phyloP scores from a whole-genome alignment of 208 protist species.

The Acanthamoeba sp. region DNA sequence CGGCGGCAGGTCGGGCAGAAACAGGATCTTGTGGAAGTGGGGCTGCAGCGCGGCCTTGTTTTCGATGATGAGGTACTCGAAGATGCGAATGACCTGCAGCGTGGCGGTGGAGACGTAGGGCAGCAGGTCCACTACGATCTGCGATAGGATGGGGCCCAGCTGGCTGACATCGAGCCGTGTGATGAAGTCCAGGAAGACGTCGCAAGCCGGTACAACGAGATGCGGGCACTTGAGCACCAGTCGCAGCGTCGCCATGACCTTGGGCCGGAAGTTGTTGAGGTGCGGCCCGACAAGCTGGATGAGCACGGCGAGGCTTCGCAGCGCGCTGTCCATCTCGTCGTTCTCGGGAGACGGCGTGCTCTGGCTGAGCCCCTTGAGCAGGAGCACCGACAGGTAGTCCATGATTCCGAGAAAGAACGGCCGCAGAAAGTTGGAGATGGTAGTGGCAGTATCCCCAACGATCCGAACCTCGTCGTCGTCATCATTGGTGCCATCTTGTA shows the following conservation, averaged over 20 bases:
- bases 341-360: neutral
- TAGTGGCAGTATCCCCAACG: neutral
- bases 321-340: slow-evolving; percentile 72
- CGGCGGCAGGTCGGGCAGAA: slow-evolving; percentile 73
- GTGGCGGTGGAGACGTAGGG: neutral
- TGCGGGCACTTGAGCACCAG: slow-evolving; percentile 56
- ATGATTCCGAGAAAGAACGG: slow-evolving; percentile 61
- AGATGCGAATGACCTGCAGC: slow-evolving; percentile 49
- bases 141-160: slow-evolving; percentile 78
- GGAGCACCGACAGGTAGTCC: slow-evolving; percentile 47
- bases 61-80: slow-evolving; percentile 79
- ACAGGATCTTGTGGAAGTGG: slow-evolving; percentile 79
- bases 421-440: slow-evolving; percentile 16
- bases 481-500: neutral
- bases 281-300: slow-evolving; percentile 45
- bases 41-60: slow-evolving; percentile 38
- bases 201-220: slow-evolving; percentile 15
- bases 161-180: slow-evolving; percentile 63
- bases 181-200: slow-evolving; percentile 80
- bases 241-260: slow-evolving; percentile 82
- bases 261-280: slow-evolving; percentile 77
- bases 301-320: slow-evolving; percentile 62
- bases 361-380: slow-evolving; percentile 22
- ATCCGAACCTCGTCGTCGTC: neutral
- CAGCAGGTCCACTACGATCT: slow-evolving; percentile 77